Evolutionary conservation across 768 basidiomycete species (phyloP).

Genomic region (Atractiella rhizophila): DNA sequence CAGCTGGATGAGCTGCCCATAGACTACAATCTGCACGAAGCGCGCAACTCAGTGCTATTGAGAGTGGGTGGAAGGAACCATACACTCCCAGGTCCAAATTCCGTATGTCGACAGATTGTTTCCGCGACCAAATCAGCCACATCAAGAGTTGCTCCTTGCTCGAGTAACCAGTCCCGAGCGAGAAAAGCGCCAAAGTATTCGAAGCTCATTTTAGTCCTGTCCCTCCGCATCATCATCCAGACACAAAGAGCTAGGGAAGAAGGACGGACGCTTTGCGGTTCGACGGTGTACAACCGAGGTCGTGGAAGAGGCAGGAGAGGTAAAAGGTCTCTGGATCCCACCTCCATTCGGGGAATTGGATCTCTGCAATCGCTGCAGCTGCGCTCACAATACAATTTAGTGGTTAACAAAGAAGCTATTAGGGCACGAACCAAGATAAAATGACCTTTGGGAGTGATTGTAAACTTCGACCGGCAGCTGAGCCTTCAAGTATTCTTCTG

Average conservation of each 20-base stretch:
- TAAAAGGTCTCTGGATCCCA: constrained; percentile 31
- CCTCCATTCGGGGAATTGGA: constrained; percentile 29
- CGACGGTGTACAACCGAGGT: constrained; percentile 27
- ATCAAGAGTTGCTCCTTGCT: constrained; percentile 26
- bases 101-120: constrained; percentile 24
- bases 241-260: no score
- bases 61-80: neutral
- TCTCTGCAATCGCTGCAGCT: constrained; percentile 30
- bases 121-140: constrained; percentile 33
- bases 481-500: constrained; percentile 25
- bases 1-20: constrained; percentile 30
- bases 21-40: constrained; percentile 25
- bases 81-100: no score
- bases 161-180: constrained; percentile 29
- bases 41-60: neutral
- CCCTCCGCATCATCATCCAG: neutral
- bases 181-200: constrained; percentile 35
- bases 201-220: constrained; percentile 34
- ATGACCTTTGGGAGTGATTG: constrained; percentile 31
- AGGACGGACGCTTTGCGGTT: constrained; percentile 1
- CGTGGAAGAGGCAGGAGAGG: constrained; percentile 31
- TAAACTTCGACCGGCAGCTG: constrained; percentile 27
- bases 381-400: neutral
- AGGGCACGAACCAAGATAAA: constrained; percentile 30
- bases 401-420: neutral